phyloP scores from a whole-genome alignment of 1,284 basidiomycete genomes.

The Malassezia cuniculi region DNA sequence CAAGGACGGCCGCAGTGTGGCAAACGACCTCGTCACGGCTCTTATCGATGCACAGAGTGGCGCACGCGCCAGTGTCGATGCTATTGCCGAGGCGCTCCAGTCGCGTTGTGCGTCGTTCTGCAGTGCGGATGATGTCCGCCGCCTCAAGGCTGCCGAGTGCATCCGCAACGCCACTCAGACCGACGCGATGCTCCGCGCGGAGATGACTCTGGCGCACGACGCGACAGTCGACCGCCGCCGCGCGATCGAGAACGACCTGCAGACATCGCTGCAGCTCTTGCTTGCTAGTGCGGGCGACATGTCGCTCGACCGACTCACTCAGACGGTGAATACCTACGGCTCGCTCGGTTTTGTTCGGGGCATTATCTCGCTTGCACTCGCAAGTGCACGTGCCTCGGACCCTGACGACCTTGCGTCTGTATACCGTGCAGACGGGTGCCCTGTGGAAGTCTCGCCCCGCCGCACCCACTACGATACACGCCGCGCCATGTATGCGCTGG shows the following conservation, averaged over 20 bases:
- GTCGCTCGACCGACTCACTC: conserved; percentile 68
- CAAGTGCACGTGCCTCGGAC: conserved; percentile 71
- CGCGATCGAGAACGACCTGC: conserved; percentile 14
- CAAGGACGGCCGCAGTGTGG: conserved; percentile 67
- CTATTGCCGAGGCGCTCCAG: conserved; percentile 84
- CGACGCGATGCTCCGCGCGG: conserved; percentile 47
- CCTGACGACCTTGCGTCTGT: conserved; percentile 51
- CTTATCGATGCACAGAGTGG: conserved; percentile 96
- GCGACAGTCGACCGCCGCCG: conserved; percentile 1
- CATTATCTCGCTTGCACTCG: conserved; percentile 70
- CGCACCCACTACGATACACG: conserved; percentile 50
- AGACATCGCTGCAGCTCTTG: conserved; percentile 53
- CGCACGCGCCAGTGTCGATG: conserved; percentile 88
- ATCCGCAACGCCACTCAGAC: conserved; percentile 78
- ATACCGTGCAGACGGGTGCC: conserved; percentile 54
- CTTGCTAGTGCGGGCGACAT: conserved; percentile 71
- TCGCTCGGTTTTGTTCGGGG: conserved; percentile 70
- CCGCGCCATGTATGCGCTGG: conserved; percentile 56
- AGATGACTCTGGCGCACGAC: conserved; percentile 41
- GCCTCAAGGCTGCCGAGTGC: conserved; percentile 96
- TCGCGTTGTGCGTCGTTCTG: conserved; percentile 92
- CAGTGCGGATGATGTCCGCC: conserved; percentile 90
- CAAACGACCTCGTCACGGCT: conserved; percentile 56
- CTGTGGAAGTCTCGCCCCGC: conserved; percentile 51
- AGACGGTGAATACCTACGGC: conserved; percentile 74